A percentile compares a stretch with the other conserved stretches of the same genome.
Conservation (phyloP, 192 early-diverging fungal genomes). For the Dispira parvispora region DNA sequence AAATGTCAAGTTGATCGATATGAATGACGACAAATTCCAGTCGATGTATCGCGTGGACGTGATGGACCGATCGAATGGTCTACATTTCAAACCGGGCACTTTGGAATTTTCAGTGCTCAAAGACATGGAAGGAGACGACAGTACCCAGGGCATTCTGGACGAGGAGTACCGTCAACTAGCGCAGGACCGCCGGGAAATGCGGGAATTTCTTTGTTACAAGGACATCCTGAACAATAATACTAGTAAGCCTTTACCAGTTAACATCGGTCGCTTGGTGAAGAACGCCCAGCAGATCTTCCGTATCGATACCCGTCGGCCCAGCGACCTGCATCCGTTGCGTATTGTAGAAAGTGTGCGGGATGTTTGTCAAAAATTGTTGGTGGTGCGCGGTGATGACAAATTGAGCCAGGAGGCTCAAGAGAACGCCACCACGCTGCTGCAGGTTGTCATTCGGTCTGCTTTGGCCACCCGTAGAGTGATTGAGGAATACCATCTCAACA, state of each 20-base stretch:
- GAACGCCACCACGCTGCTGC: conserved; percentile 83
- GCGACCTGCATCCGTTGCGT: conserved; percentile 72
- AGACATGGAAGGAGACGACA: conserved; percentile 57
- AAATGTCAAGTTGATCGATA: conserved; percentile 48
- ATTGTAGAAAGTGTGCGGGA: conserved; percentile 55
- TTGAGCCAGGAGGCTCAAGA: conserved; percentile 73
- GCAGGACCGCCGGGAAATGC: conserved; percentile 57
- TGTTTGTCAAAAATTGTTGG: conserved; percentile 27
- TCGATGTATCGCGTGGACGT: conserved; percentile 72
- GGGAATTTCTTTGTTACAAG: conserved; percentile 40
- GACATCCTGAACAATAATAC: conserved; percentile 50
- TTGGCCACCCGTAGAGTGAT: conserved; percentile 72
- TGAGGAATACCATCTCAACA: conserved; percentile 74
- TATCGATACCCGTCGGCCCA: conserved; percentile 56
- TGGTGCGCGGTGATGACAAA: conserved; percentile 77
- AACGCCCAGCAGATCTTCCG: conserved; percentile 85
- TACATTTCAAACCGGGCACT: conserved; percentile 39
- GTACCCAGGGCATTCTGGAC: conserved; percentile 54
- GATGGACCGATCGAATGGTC: conserved; percentile 34
- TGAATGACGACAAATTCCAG: conserved; percentile 52
- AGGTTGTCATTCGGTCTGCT: conserved; percentile 50
- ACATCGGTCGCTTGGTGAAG: conserved; percentile 71
- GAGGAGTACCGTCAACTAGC: conserved; percentile 62
- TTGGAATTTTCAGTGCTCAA: conserved; percentile 56
- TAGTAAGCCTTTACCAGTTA: conserved; percentile 69